Evolutionary conservation across 2,329 filamentous ascomycete genomes (phyloP), one percentile per base, ranked within the genome.

Genomic region (Fusarium penzigii): DNA sequence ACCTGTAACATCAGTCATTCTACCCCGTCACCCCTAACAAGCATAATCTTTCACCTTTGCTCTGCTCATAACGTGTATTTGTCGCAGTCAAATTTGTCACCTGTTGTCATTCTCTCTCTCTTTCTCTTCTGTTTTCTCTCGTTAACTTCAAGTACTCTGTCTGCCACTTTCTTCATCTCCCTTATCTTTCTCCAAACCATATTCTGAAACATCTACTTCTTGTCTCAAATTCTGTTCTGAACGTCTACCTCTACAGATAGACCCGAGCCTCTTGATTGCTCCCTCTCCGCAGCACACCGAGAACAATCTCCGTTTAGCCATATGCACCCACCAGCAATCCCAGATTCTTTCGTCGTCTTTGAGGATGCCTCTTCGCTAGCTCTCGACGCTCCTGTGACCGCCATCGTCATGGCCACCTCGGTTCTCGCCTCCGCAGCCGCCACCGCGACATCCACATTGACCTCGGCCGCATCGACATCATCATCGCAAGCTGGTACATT

Each of bases 331-430:
- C 60, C 64, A 29, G 16, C 59, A 10, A 55, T 55, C 38, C 55
- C 62, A 52, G 59, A 56, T 42, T 32, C 55, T 42, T 44, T 57
- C 46, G 40, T 56, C 40, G 61, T 46, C 44, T 46, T 63, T 44
- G 55, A 65, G 46, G 53, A 63, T 60, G 59, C 55, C 38, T 57
- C 58, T 34, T 60, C 55, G 48, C 53, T 65, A 56, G 51, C 51
- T 20, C 49, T 51, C 64, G 34, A 57, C 59, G 41, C 51, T 48
- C 48, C 62, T 16, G 60, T 61, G 38, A 51, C 56, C 43, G 51
- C 53, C 44, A 39, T 69, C 54, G 55, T 65, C 42, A 62, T 70
- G 57, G 55, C 68, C n/a, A 54, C 68, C 17, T 64, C 70, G 14
- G 58, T 64, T 32, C 53, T 70, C 17, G 59, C 66, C 42, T 61